Percentiles rank a stretch among this genome's conserved stretches.
Evolutionary conservation across 2,329 filamentous ascomycete species (phyloP).

Genomic region (Colletotrichum destructivum): DNA sequence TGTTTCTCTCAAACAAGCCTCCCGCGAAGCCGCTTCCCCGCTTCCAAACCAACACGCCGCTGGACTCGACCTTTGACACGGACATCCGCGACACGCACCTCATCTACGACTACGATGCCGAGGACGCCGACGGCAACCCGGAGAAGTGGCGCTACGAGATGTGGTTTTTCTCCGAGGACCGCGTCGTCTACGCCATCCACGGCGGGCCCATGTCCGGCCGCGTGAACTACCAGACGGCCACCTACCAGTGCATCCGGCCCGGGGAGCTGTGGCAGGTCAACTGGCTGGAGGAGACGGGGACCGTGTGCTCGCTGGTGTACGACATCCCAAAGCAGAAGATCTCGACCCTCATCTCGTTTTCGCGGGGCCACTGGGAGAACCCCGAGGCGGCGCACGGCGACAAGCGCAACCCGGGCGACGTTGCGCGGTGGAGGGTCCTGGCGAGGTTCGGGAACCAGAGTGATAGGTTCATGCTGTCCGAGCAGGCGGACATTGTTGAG

Average conservation of each 20-base stretch:
- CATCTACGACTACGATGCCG: slow-evolving; percentile 70
- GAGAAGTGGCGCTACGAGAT: slow-evolving; percentile 75
- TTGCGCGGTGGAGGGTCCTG: slow-evolving; percentile 66
- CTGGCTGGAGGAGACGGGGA: slow-evolving; percentile 74
- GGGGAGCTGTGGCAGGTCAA: slow-evolving; percentile 73
- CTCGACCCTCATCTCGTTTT: slow-evolving; percentile 68
- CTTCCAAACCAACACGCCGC: slow-evolving; percentile 42
- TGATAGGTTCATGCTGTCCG: slow-evolving; percentile 65
- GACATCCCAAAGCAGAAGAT: slow-evolving; percentile 66
- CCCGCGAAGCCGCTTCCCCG: slow-evolving; percentile 36
- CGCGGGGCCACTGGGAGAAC: slow-evolving; percentile 70
- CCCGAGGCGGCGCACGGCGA: slow-evolving; percentile 67
- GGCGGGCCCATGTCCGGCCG: slow-evolving; percentile 72
- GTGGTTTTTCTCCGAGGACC: slow-evolving; percentile 70
- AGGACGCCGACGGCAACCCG: slow-evolving; percentile 62
- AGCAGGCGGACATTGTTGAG: slow-evolving; percentile 68
- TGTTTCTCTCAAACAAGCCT: slow-evolving; percentile 39
- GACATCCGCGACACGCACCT: slow-evolving; percentile 69
- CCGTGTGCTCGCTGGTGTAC: slow-evolving; percentile 68
- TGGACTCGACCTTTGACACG: slow-evolving; percentile 57
- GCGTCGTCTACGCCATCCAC: slow-evolving; percentile 72
- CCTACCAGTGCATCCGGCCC: slow-evolving; percentile 70
- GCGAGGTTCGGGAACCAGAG: slow-evolving; percentile 65
- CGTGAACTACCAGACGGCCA: slow-evolving; percentile 67
- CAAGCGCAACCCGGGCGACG: slow-evolving; percentile 66